Evolutionary conservation across 2,329 filamentous ascomycete genomes (phyloP).

Genomic region (Pseudogymnoascus sp.): DNA sequence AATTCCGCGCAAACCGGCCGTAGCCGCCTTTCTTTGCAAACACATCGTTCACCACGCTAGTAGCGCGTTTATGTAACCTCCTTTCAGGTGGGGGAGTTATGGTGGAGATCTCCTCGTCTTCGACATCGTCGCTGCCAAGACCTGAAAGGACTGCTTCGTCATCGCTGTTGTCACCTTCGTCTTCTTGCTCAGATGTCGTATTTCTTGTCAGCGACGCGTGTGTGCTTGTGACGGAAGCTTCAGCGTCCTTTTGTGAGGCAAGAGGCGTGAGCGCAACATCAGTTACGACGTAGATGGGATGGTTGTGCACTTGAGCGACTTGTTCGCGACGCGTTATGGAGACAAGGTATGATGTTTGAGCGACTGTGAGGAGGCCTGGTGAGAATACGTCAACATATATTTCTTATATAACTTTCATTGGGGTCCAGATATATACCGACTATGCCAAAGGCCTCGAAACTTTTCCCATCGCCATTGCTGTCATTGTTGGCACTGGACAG

Average conservation of each 20-base stretch:
- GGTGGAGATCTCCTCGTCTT: constrained; percentile 28
- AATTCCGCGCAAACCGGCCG: constrained; percentile 79
- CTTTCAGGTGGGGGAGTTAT: background rate
- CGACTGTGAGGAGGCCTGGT: constrained; percentile 74
- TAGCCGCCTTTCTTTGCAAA: constrained; percentile 76
- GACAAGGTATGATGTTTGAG: constrained; percentile 73
- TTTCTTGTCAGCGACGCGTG: constrained; percentile 33
- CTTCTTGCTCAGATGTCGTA: constrained; percentile 14
- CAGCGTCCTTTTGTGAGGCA: constrained; percentile 65
- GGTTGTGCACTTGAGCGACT: constrained; percentile 77
- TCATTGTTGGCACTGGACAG: constrained; percentile 14
- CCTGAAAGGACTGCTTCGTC: constrained; percentile 35
- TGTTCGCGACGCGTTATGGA: constrained; percentile 80
- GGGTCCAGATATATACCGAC: constrained; percentile 23
- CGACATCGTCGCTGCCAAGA: constrained; percentile 35
- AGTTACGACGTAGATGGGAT: constrained; percentile 76
- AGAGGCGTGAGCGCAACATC: constrained; percentile 88
- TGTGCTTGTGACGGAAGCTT: constrained; percentile 60
- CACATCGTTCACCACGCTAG: constrained; percentile 79
- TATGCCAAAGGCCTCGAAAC: constrained; percentile 30
- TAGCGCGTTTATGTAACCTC: constrained; percentile 28
- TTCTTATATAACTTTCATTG: background rate
- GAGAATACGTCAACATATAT: background rate
- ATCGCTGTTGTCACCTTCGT: constrained; percentile 38
- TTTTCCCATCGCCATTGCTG: constrained; percentile 15